Conservation (phyloP, 305 asterid species). For the Fraxinus sp. region DNA sequence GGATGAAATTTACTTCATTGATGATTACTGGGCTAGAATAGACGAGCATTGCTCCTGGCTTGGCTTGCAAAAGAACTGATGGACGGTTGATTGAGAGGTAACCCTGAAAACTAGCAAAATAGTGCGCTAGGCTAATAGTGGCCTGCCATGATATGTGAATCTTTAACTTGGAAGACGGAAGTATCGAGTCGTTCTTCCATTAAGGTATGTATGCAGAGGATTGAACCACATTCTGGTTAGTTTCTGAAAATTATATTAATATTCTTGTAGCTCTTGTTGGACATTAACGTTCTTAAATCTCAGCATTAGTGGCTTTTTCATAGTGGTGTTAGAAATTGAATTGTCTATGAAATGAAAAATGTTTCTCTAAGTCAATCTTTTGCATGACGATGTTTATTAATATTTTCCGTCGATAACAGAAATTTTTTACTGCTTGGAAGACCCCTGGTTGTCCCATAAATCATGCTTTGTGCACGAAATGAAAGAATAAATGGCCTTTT, state of each 20-base stretch:
- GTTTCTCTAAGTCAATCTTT: too few relatives aligned
- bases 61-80: neutral
- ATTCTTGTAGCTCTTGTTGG: neutral
- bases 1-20: neutral
- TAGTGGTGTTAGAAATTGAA: too few relatives aligned
- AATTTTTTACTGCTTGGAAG: neutral
- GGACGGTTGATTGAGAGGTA: neutral
- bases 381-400: neutral
- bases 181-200: neutral
- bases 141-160: neutral
- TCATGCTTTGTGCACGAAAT: neutral
- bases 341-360: too few relatives aligned
- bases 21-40: neutral
- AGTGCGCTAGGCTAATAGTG: neutral
- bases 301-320: neutral
- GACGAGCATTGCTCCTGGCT: neutral
- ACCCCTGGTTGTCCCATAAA: neutral
- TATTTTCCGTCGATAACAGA: neutral
- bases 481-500: neutral
- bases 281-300: neutral
- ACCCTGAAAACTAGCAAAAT: neutral
- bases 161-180: neutral
- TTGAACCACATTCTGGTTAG: neutral
- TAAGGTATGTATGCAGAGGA: neutral
- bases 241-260: neutral